Evolutionary conservation across 129 eudicot species (phyloP), one percentile per base, ranked within the genome.

Genomic region (Arctium lappa): DNA sequence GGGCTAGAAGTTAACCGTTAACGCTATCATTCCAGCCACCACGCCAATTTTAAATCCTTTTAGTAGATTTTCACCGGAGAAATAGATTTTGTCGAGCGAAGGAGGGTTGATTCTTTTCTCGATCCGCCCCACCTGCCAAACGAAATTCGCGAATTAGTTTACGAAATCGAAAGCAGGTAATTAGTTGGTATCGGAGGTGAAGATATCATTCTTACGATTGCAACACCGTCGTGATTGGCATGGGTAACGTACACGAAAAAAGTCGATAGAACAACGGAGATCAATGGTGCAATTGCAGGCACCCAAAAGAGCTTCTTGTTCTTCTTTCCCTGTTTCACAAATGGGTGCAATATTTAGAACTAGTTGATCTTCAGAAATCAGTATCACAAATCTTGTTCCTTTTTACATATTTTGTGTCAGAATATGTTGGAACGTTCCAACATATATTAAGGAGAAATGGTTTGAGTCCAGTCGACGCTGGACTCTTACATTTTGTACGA

Each of bases 301-400:
- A 94, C 90, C 98, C 98, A 94, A 74, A 94, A 94, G n/a, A 94
- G 74, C 48, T 88, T 92, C 87, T 84, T 92, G 86, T 92, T 92
- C 87, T 89, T 94, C 91, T 91, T 94, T 71, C 95, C 98, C 97
- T 94, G 88, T 86, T 69, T 16, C 48, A 34, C 73, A 68, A 36
- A 77, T 65, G 56, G 56, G 12, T 46, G 15, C 56, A 42, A 42
- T 42, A 42, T 42, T 42, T 42, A 42, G 11, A 42, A 9, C 50
- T 42, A 42, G 50, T 42, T 8, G 50, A 42, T 42, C 50, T 8
- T 42, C 50, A 42, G 50, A 42, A 42, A 42, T 42, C 50, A 8
- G 50, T 8, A 42, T 22, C 9, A 42, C 0, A 42, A 8, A 42
- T 42, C 50, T 42, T 42, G 12, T 8, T 42, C 11, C 8, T 40